These are phyloP conservation scores for Phytophthora foliorum DNA, from an alignment of 352 stramenopile genomes.

Conservation along the genomic window DNA sequence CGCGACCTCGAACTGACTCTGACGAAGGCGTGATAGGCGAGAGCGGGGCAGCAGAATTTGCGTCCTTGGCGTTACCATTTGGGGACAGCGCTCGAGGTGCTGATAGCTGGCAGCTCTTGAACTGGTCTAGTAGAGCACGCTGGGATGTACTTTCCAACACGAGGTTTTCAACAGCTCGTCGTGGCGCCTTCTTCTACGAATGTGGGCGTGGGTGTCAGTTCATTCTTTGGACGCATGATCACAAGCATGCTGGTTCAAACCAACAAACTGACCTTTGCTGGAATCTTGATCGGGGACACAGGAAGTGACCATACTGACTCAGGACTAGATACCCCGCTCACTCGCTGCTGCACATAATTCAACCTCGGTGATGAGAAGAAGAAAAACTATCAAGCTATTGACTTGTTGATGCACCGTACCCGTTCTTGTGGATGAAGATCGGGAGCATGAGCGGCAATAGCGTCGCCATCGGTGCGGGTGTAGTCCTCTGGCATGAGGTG, in stretches of 20 bases:
- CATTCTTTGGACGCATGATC: background rate
- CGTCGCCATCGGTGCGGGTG: conserved; percentile 29
- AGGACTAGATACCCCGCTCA: conserved; percentile 7
- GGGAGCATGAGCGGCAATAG: conserved; percentile 32
- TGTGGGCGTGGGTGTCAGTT: background rate
- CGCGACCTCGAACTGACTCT: conserved; percentile 10
- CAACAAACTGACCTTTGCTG: conserved; percentile 23
- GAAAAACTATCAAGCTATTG: background rate
- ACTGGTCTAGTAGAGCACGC: conserved; percentile 57
- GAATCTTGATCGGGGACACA: conserved; percentile 61
- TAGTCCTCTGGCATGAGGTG: conserved; percentile 47
- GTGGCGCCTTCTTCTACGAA: conserved; percentile 18
- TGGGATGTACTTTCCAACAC: conserved; percentile 62
- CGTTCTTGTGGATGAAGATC: conserved; percentile 58
- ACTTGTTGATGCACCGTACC: conserved; percentile 26
- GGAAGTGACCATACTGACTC: conserved; percentile 40
- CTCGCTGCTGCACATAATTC: conserved; percentile 12
- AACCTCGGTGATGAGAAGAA: background rate
- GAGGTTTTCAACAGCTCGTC: conserved; percentile 49
- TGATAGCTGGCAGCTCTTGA: conserved; percentile 53
- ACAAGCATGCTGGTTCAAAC: too few relatives aligned
- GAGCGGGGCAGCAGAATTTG: conserved; percentile 4
- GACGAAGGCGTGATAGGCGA: conserved; percentile 29
- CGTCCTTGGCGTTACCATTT: background rate
- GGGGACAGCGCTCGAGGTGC: conserved; percentile 13